These are phyloP conservation scores for Hydrangea macrophylla DNA, from an alignment of 148 eudicot species.

Conservation along the genomic window DNA sequence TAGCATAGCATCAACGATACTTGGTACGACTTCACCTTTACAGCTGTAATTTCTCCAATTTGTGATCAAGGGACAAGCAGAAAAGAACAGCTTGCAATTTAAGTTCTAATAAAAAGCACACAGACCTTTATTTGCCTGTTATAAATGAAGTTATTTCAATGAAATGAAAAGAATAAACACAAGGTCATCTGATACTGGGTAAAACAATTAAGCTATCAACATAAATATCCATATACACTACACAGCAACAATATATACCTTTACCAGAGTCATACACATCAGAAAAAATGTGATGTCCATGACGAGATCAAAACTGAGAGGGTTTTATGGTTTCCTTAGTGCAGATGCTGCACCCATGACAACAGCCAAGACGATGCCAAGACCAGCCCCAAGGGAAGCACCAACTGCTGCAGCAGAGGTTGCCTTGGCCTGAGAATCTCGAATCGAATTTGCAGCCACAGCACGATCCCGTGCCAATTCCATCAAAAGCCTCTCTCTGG, in stretches of 20 bases:
- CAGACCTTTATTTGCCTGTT: not conserved
- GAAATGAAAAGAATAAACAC: slow-evolving; percentile 11
- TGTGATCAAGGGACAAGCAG: too few relatives aligned
- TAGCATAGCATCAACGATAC: too few relatives aligned
- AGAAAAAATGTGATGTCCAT: not conserved
- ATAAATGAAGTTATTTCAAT: not conserved
- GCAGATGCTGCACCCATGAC: slow-evolving; percentile 99
- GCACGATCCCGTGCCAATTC: slow-evolving; percentile 59
- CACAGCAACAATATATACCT: not conserved
- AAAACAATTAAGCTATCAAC: not conserved
- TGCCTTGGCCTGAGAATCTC: slow-evolving; percentile 56
- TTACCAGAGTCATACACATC: slow-evolving; percentile 6
- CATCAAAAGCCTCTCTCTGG: slow-evolving; percentile 55
- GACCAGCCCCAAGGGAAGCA: slow-evolving; percentile 93
- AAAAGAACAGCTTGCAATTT: not conserved
- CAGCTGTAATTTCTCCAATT: too few relatives aligned
- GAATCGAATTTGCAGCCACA: slow-evolving; percentile 36
- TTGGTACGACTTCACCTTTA: too few relatives aligned
- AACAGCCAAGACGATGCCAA: slow-evolving; percentile 85
- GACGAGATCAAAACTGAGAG: slow-evolving; percentile 7
- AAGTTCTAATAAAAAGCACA: not conserved
- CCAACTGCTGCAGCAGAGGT: slow-evolving; percentile 87
- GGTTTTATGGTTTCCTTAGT: slow-evolving; percentile 81
- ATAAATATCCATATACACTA: not conserved
- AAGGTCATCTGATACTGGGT: not conserved